Conservation (phyloP, 2,329 filamentous ascomycete species). For the Xylaria polymorpha region DNA sequence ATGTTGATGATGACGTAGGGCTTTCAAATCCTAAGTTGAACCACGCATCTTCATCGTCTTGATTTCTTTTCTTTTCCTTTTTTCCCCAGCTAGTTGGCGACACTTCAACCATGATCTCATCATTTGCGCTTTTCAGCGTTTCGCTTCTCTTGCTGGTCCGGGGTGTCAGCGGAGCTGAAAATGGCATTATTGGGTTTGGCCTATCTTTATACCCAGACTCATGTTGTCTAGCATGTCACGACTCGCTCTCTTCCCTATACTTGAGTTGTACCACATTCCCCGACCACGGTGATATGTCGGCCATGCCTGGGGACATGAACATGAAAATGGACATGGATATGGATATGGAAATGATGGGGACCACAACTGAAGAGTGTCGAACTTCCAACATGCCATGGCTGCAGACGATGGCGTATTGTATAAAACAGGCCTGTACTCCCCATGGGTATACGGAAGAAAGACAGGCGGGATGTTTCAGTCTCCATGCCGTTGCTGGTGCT, state of each 20-base stretch:
- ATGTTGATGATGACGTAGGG: neutral
- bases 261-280: conserved; percentile 47
- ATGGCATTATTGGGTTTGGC: conserved; percentile 48
- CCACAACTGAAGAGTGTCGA: conserved; percentile 39
- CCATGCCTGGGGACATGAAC: conserved; percentile 29
- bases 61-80: neutral
- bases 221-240: conserved; percentile 47
- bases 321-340: conserved; percentile 43
- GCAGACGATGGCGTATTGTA: conserved; percentile 42
- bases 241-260: conserved; percentile 44
- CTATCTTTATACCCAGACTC: conserved; percentile 46
- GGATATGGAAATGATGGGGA: conserved; percentile 39
- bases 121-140: neutral
- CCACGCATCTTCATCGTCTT: neutral
- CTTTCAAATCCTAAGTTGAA: neutral
- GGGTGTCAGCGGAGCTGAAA: conserved; percentile 24
- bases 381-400: conserved; percentile 39
- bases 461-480: conserved; percentile 48
- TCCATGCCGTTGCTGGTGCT: conserved; percentile 40
- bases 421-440: conserved; percentile 33
- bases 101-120: conserved; percentile 19
- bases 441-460: conserved; percentile 40
- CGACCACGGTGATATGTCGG: conserved; percentile 20
- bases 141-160: conserved; percentile 12
- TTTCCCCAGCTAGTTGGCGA: too few relatives aligned